Evolutionary conservation across 371 early-diverging fungal genomes (phyloP).

Genomic region (Zancudomyces culisetae): DNA sequence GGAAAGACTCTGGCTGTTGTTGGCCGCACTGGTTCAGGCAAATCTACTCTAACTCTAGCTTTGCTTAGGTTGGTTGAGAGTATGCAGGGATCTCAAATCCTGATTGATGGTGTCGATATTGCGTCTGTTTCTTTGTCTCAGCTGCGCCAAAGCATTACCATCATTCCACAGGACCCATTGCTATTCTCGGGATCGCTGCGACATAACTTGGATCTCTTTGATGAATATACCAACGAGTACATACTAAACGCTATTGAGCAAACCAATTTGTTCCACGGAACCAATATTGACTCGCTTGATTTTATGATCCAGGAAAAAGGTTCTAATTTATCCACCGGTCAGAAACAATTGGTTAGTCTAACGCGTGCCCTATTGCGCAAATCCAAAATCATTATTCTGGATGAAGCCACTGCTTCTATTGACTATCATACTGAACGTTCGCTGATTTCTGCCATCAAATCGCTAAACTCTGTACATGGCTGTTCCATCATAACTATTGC

Average conservation of each 20-base stretch:
- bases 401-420: conserved; percentile 47
- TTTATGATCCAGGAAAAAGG: conserved; percentile 18
- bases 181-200: conserved; percentile 45
- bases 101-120: conserved; percentile 61
- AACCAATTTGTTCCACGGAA: background rate
- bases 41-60: conserved; percentile 49
- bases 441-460: conserved; percentile 37
- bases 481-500: conserved; percentile 47
- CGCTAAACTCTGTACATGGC: conserved; percentile 27
- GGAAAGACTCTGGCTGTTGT: conserved; percentile 59
- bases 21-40: conserved; percentile 62
- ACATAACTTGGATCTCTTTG: conserved; percentile 50
- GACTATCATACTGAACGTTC: conserved; percentile 40
- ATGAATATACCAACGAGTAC: conserved; percentile 33
- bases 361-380: conserved; percentile 39
- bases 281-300: no score
- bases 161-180: conserved; percentile 62
- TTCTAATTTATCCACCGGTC: conserved; percentile 45
- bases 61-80: conserved; percentile 59
- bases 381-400: conserved; percentile 39
- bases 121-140: conserved; percentile 43
- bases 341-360: conserved; percentile 51
- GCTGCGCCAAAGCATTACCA: conserved; percentile 48
- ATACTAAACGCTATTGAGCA: conserved; percentile 46
- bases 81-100: conserved; percentile 39